Percentiles rank a stretch among this genome's conserved stretches.
phyloP scores from a whole-genome alignment of 805 yeast genomes.

The Candida maris region DNA sequence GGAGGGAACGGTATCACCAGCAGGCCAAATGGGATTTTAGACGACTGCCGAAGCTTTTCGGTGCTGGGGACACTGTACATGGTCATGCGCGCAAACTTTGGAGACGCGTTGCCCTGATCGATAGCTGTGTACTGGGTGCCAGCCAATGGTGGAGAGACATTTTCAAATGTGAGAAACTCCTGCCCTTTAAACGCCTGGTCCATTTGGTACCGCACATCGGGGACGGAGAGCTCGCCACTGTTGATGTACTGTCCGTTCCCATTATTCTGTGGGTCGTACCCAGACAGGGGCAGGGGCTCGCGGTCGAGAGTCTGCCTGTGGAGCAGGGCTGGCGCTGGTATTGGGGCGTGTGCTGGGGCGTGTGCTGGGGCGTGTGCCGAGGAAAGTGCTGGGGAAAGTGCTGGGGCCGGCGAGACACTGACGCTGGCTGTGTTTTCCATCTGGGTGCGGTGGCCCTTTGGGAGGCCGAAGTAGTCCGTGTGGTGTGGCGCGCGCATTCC shows the following conservation, averaged over 20 bases:
- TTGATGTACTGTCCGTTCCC: slow-evolving; percentile 1
- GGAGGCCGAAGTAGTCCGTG: slow-evolving; percentile 4
- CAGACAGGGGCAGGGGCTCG: not conserved
- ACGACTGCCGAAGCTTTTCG: slow-evolving; percentile 61
- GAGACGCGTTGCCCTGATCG: slow-evolving; percentile 85
- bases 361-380: not conserved
- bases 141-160: slow-evolving; percentile 80
- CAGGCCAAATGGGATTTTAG: slow-evolving; percentile 79
- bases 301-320: not conserved
- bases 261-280: not conserved
- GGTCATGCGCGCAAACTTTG: slow-evolving; percentile 72
- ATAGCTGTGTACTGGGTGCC: slow-evolving; percentile 63
- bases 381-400: slow-evolving; percentile 5
- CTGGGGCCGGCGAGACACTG: not conserved
- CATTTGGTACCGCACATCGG: slow-evolving; percentile 30
- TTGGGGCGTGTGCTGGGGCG: slow-evolving; percentile 1
- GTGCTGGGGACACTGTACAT: slow-evolving; percentile 80
- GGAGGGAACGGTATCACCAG: slow-evolving; percentile 84
- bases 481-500: slow-evolving; percentile 26
- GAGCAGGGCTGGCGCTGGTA: slow-evolving; percentile 3
- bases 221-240: slow-evolving; percentile 35
- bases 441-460: not conserved
- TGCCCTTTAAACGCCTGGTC: slow-evolving; percentile 35
- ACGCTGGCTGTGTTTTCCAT: not conserved
- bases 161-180: slow-evolving; percentile 66